phyloP scores from a whole-genome alignment of 2,329 filamentous ascomycete species.

The Sclerotinia nivalis region DNA sequence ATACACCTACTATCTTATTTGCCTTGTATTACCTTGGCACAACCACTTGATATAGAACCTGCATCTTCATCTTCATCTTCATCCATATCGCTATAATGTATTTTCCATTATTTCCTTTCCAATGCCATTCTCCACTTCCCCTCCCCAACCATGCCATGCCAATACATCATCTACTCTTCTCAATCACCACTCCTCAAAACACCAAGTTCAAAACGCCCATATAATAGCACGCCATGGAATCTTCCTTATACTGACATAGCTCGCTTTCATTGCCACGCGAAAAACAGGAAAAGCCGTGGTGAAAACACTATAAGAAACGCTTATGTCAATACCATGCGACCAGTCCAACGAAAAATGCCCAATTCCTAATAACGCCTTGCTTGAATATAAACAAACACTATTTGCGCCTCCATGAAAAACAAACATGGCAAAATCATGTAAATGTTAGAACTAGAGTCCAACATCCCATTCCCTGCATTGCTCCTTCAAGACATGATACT shows the following conservation, averaged over 20 bases:
- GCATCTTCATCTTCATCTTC: not conserved
- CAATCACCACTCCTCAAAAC: not conserved
- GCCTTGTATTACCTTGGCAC: conserved; percentile 4
- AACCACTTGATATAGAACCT: not conserved
- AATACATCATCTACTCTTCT: not conserved
- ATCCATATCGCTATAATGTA: not conserved
- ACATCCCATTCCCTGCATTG: conserved; percentile 6
- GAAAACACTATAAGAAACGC: conserved; percentile 4
- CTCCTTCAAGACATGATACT: not conserved
- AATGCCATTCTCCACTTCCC: not conserved
- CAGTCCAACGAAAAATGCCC: not conserved
- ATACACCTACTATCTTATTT: not conserved
- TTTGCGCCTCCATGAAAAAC: conserved; percentile 5
- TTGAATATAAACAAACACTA: conserved; percentile 8
- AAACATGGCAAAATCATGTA: not conserved
- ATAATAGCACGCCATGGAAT: conserved; percentile 1
- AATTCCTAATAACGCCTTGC: conserved; percentile 7
- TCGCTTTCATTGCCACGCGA: conserved; percentile 6
- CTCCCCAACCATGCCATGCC: not conserved
- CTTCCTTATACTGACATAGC: not conserved
- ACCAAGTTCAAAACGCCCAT: conserved; percentile 17
- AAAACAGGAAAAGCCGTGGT: not conserved
- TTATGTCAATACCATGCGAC: conserved; percentile 3
- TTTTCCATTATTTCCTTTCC: conserved; percentile 15
- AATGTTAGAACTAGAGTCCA: not conserved